Evolutionary conservation across 371 early-diverging fungal genomes (phyloP), one percentile per base, ranked within the genome.

Genomic region (Rozella allomycis): DNA sequence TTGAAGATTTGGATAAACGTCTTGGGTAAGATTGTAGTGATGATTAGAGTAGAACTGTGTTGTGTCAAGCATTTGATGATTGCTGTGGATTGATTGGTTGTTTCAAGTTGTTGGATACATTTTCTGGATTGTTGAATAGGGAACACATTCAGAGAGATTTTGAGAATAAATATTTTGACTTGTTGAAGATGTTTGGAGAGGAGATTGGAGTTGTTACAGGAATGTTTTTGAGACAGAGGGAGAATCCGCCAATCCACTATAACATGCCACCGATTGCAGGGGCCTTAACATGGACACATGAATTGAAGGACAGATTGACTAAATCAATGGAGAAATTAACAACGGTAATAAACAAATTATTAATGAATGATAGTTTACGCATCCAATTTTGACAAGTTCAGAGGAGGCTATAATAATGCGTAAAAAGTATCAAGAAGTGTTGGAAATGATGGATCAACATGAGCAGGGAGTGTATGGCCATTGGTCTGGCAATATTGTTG

Each of bases 201-300:
- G 67, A 67, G 29, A 35, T 67, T 18, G 67, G 61, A 23, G 57
- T 56, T 4, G 65, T 63, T 17, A 39, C 39, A 17, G 31, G 20
- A 12, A 55, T 64, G 9, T 62, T 67, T 29, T 23, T 46, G 23
- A 42, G 47, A 26, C 46, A 42, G 41, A 50, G 51, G 38, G 53
- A 47, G n/a, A 19, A 43, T 14, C 62, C 62, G 8, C 63, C 64
- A 8, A 64, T 67, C 26, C 67, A 67, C 41, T 58, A 60, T 48
- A 67, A 67, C 40, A 59, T 64, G 62, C 58, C 67, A 2, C 67
- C 67, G 0, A 52, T 65, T 7, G 64, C 67, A 2, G 67, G 67
- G 6, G 55, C 58, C 8, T 50, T 67, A 6, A 49, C 52, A 5
- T 67, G 67, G 67, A 37, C 47, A 12, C 51, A 54, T 38, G 67